Evolutionary conservation across 2,329 filamentous ascomycete genomes (phyloP).

Genomic region (Beauveria caledonica): DNA sequence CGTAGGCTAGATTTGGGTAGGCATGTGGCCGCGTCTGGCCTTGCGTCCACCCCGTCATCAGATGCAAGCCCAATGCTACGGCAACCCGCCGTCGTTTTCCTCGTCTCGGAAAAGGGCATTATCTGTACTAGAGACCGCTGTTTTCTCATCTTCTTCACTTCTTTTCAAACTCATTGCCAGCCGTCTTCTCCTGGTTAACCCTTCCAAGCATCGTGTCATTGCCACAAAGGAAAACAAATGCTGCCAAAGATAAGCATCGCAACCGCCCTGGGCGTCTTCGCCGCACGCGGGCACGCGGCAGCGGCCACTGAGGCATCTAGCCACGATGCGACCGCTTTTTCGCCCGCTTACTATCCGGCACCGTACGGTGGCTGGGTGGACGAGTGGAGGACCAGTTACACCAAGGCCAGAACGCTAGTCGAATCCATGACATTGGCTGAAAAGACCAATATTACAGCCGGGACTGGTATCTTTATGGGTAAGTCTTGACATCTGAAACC

Average conservation of each 20-base stretch:
- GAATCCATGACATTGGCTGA: constrained; percentile 71
- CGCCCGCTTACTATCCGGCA: constrained; percentile 58
- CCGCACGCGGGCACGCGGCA: not conserved
- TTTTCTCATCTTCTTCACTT: not conserved
- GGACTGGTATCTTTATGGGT: constrained; percentile 65
- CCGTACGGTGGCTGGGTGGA: constrained; percentile 63
- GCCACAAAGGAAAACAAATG: not conserved
- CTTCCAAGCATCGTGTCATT: not conserved
- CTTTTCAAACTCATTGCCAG: not conserved
- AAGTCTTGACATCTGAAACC: constrained; percentile 11
- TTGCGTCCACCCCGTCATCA: not conserved
- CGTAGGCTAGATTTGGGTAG: not conserved
- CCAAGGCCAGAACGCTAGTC: constrained; percentile 60
- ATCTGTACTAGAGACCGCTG: not conserved
- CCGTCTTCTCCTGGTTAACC: not conserved
- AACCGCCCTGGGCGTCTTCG: not conserved
- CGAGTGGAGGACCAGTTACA: constrained; percentile 62
- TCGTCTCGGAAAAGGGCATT: not conserved
- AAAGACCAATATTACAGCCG: constrained; percentile 69
- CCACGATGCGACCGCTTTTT: constrained; percentile 40
- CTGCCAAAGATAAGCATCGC: not conserved
- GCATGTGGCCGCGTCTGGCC: constrained; percentile 1
- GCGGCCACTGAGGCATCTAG: constrained; percentile 6
- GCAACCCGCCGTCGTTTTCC: not conserved
- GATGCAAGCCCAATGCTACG: not conserved